These are phyloP conservation scores for Suillus discolor DNA, from an alignment of 768 basidiomycete species.

Conservation along the genomic window DNA sequence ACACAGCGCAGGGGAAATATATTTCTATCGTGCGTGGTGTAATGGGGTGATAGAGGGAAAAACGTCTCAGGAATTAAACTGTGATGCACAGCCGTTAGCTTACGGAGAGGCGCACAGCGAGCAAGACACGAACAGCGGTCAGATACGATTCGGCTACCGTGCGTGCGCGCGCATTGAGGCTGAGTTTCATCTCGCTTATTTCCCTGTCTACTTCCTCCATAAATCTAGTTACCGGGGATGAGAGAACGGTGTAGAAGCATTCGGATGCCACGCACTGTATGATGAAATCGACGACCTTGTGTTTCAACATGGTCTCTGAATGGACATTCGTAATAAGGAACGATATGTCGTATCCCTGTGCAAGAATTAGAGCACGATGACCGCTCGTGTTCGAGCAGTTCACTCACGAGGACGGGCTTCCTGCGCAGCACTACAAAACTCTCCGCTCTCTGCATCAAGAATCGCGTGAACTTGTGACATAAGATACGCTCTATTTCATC, in stretches of 20 bases:
- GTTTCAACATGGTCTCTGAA: conserved; percentile 98
- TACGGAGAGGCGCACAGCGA: not conserved
- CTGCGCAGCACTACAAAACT: conserved; percentile 95
- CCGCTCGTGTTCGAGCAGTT: conserved; percentile 15
- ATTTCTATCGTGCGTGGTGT: not conserved
- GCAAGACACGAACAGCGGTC: conserved; percentile 65
- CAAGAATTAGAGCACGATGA: conserved; percentile 11
- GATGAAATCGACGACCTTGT: conserved; percentile 99
- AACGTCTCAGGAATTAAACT: conserved; percentile 29
- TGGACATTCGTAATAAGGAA: conserved; percentile 98
- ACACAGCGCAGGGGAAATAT: not conserved
- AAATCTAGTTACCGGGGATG: conserved; percentile 53
- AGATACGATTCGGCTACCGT: conserved; percentile 98
- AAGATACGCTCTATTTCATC: conserved; percentile 98
- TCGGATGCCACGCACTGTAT: conserved; percentile 71
- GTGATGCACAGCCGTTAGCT: not conserved
- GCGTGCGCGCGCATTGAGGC: conserved; percentile 92
- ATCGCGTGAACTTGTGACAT: conserved; percentile 97
- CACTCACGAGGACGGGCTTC: conserved; percentile 83
- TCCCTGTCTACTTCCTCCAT: conserved; percentile 99
- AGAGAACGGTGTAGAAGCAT: conserved; percentile 9
- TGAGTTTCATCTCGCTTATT: conserved; percentile 99
- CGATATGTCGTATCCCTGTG: conserved; percentile 95
- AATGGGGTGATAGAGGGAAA: not conserved
- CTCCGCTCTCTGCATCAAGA: conserved; percentile 99